phyloP scores from a whole-genome alignment of 164 flowering plant genomes.

The Magnolia sinica region DNA sequence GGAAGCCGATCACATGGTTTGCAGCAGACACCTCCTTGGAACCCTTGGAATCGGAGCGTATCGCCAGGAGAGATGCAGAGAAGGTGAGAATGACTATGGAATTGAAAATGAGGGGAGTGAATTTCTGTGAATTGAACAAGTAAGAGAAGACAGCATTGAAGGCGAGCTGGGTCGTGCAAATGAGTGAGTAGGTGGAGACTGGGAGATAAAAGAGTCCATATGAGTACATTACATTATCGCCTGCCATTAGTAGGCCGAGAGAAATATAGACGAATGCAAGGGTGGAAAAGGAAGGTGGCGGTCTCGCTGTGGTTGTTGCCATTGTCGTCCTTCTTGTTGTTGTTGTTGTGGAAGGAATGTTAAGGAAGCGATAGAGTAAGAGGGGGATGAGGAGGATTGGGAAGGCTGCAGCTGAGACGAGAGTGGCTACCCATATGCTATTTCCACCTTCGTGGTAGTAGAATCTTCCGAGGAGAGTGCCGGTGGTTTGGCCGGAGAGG shows the following conservation, averaged over 20 bases:
- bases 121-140: conserved; percentile 35
- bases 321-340: not conserved
- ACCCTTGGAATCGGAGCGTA: conserved; percentile 5
- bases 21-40: conserved; percentile 15
- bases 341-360: not conserved
- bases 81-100: conserved; percentile 32
- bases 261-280: conserved; percentile 22
- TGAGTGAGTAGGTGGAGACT: conserved; percentile 37
- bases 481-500: conserved; percentile 23
- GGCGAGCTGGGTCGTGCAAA: conserved; percentile 34
- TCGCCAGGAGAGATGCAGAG: conserved; percentile 28
- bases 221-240: conserved; percentile 33
- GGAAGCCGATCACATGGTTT: conserved; percentile 24
- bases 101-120: conserved; percentile 31
- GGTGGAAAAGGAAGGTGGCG: not conserved
- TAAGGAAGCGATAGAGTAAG: conserved; percentile 1
- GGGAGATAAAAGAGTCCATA: conserved; percentile 33
- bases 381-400: conserved; percentile 27
- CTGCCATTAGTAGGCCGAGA: conserved; percentile 30
- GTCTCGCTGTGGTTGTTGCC: not conserved
- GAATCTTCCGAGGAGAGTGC: conserved; percentile 28
- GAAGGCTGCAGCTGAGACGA: conserved; percentile 25
- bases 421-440: conserved; percentile 34
- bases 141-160: conserved; percentile 32
- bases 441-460: conserved; percentile 33